Evolutionary conservation across 169 alveolate genomes (phyloP), one percentile per base, ranked within the genome.

Genomic region (Plasmodium gaboni): DNA sequence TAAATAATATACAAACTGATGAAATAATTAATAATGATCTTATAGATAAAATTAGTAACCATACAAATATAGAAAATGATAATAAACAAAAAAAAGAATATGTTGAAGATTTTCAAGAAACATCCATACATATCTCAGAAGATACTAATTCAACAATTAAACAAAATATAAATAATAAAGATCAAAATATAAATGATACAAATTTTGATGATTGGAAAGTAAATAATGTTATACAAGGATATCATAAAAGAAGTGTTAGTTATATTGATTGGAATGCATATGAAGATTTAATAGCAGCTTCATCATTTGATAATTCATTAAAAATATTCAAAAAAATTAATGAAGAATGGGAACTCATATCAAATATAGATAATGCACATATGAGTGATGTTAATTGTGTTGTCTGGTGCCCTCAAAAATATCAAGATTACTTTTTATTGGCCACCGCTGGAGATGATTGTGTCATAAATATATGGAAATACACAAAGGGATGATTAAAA

Each of bases 371-470:
- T 17, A 53, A 67, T 26, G 96, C 95, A 1, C 96, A 94, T 88
- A 67, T 74, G 59, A 85, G 93, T 61, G 96, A 94, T 51, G 95
- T 94, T 22, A 94, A 94, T 51, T 78, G 93, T 44, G 96, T 94
- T 28, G 85, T 92, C n/a, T 94, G 96, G 96, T 68, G 88, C 24
- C 87, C 86, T 12, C 73, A 65, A 51, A 85, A 73, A 65, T 72
- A 42, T 59, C 87, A 71, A 59, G 74, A 85, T 59, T 60, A 60
- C 17, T 85, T 60, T 32, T 19, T 94, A 15, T 74, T 94, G 38
- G 95, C 94, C 5, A 74, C 95, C 2, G 94, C 92, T 13, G 95
- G 95, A 9, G 96, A 94, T 67, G 96, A 94, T 87, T 94, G 93
- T 68, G 92, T 88, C 57, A 86, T 94, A 53, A 92, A 92, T 76